Evolutionary conservation across 2,329 filamentous ascomycete genomes (phyloP), one percentile per base, ranked within the genome.

Genomic region (Dothidotthia symphoricarpi): DNA sequence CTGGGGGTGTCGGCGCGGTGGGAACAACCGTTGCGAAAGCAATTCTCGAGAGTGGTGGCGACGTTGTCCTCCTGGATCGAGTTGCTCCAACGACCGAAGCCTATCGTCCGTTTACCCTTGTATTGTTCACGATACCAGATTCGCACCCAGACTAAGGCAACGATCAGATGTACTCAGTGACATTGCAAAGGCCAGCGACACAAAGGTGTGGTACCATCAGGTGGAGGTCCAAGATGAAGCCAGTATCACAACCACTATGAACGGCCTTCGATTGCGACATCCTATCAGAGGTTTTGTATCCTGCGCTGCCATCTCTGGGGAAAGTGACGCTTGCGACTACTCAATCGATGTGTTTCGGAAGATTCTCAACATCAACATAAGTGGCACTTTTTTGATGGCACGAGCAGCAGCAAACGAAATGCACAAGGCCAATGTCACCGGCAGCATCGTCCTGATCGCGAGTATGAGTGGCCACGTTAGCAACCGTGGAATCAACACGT

Each of bases 401-500:
- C 61, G 63, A 36, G 54, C 60, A 7, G 52, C 57, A n/a, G 66
- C 62, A 1, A 45, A 51, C 12, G 49, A 64, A 22, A 59, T 69
- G 41, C 59, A 63, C 14, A 36, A 51, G 10, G 48, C 53, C 5
- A 48, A 56, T 0, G 54, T 60, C 11, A 44, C 53, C 2, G 66
- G 65, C 1, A 66, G 61, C 31, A 66, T 69, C 14, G 64, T 69
- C 6, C 44, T 69, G 11, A 62, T 69, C 12, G 67, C 65, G 3
- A 64, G 61, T 39, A 69, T 69, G 52, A 64, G 56, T 13, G 66
- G 61, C 0, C 54, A 58, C 26, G 49, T 64, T 8, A 57, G 55
- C 8, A 68, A 68, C 34, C 55, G 50, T 34, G 68, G 66, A 2
- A 62, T 73, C 26, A 61, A 68, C 16, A 71, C 66, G 3, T 61